Evolutionary conservation across 306 rosid genomes (phyloP).

Genomic region (Ammopiptanthus mongolicus): DNA sequence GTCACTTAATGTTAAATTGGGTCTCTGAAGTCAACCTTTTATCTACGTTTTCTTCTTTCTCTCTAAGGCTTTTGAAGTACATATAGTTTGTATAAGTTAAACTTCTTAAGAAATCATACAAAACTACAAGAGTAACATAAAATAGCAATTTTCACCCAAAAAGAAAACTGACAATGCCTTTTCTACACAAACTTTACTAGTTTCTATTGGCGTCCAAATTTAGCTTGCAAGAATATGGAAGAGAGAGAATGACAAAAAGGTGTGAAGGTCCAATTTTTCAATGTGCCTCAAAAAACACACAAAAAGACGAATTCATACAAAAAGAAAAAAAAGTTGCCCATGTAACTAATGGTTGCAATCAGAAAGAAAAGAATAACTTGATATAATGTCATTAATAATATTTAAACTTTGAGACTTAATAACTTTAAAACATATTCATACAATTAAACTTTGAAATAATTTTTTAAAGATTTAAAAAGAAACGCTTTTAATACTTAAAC

Average conservation of each 20-base stretch:
- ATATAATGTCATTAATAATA: constrained; percentile 1
- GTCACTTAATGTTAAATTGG: constrained; percentile 11
- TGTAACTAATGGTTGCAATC: constrained; percentile 23
- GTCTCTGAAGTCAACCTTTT: background rate
- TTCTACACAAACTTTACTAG: background rate
- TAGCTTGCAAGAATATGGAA: background rate
- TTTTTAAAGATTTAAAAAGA: background rate
- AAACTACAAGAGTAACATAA: background rate
- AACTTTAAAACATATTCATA: background rate
- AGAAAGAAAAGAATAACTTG: constrained; percentile 6
- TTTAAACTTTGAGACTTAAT: background rate
- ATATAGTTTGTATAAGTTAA: constrained; percentile 1
- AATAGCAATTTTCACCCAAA: constrained; percentile 9
- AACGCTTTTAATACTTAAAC: too few species aligned
- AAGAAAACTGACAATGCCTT: background rate
- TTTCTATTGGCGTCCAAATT: constrained; percentile 16
- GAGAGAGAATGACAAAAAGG: background rate
- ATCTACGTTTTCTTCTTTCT: background rate
- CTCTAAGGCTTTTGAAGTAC: background rate
- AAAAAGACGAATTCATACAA: constrained; percentile 14
- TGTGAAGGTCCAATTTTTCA: background rate
- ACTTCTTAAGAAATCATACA: background rate
- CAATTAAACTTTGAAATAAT: background rate
- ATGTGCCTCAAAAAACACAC: background rate
- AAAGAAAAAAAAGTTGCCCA: background rate